Conservation (phyloP, 2,329 filamentous ascomycete genomes). For the Colletotrichum coccodes region DNA sequence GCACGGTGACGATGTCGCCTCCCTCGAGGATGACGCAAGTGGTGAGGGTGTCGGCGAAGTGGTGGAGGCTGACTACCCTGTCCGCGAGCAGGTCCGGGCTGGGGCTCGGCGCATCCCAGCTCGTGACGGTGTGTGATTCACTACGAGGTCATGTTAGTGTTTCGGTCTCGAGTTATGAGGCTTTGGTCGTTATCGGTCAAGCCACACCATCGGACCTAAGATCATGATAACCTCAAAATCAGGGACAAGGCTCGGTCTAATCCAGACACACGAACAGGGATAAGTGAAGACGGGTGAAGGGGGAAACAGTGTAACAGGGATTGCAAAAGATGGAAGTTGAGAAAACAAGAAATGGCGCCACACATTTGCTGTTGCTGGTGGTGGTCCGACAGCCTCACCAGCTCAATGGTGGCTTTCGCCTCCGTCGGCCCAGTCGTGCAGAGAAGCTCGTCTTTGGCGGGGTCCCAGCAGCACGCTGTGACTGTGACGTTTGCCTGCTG, state of each 20-base stretch:
- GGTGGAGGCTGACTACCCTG: conserved; percentile 80
- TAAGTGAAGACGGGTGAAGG: neutral
- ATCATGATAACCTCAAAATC: neutral
- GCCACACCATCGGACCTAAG: neutral
- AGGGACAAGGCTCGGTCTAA: neutral
- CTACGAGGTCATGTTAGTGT: conserved; percentile 38
- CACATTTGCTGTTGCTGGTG: conserved; percentile 48
- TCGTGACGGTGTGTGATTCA: conserved; percentile 66
- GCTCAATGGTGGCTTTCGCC: conserved; percentile 76
- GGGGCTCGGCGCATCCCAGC: conserved; percentile 89
- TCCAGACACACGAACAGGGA: neutral
- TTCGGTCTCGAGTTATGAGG: conserved; percentile 20
- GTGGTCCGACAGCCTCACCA: conserved; percentile 65
- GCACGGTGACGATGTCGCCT: conserved; percentile 89
- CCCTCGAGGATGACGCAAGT: conserved; percentile 87
- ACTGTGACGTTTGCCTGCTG: conserved; percentile 56
- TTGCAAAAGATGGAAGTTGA: neutral
- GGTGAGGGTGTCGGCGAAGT: conserved; percentile 82
- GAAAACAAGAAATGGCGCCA: conserved; percentile 38
- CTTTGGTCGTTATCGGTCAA: conserved; percentile 12
- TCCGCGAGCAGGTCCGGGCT: conserved; percentile 81
- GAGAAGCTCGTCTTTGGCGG: conserved; percentile 79
- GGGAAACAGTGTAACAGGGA: neutral
- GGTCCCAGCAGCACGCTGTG: conserved; percentile 88
- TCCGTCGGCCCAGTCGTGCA: conserved; percentile 85